These are phyloP conservation scores for Croton setiger DNA, from an alignment of 441 rosid species.

Conservation along the genomic window DNA sequence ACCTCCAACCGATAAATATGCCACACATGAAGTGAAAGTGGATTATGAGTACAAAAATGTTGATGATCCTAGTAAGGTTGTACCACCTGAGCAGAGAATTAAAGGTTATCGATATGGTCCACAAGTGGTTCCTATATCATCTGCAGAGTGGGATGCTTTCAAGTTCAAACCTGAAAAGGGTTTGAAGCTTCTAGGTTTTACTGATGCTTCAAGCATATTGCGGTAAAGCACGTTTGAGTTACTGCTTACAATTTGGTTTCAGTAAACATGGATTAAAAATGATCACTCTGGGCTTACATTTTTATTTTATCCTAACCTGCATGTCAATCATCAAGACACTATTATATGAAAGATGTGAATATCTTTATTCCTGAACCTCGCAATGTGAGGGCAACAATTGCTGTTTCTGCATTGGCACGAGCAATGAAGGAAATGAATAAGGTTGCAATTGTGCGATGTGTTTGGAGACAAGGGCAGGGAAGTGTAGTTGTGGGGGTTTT, in stretches of 20 bases:
- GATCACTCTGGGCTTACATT: slow-evolving; percentile 1
- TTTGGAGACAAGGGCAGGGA: slow-evolving; percentile 87
- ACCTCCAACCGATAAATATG: slow-evolving; percentile 69
- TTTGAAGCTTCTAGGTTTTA: slow-evolving; percentile 84
- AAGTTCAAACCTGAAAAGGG: slow-evolving; percentile 89
- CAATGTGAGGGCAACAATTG: slow-evolving; percentile 53
- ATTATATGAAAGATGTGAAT: slow-evolving; percentile 90
- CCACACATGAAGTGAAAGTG: slow-evolving; percentile 84
- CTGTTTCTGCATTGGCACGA: slow-evolving; percentile 88
- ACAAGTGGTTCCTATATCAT: slow-evolving; percentile 85
- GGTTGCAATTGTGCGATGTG: slow-evolving; percentile 89
- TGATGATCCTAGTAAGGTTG: slow-evolving; percentile 47
- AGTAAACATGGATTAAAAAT: slow-evolving; percentile 9
- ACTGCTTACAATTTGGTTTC: slow-evolving; percentile 2
- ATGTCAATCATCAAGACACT: slow-evolving; percentile 53
- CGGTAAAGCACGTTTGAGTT: slow-evolving; percentile 40
- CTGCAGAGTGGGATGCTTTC: slow-evolving; percentile 67
- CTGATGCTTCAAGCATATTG: slow-evolving; percentile 63
- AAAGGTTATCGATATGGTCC: slow-evolving; percentile 95
- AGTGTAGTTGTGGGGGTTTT: slow-evolving; percentile 76
- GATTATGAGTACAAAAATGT: slow-evolving; percentile 68
- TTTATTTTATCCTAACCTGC: slow-evolving; percentile 22
- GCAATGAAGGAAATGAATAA: slow-evolving; percentile 79
- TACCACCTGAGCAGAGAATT: slow-evolving; percentile 89
- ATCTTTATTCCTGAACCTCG: slow-evolving; percentile 80